Evolutionary conservation across 805 yeast genomes (phyloP).

Genomic region (Sungouiella thailandica): DNA sequence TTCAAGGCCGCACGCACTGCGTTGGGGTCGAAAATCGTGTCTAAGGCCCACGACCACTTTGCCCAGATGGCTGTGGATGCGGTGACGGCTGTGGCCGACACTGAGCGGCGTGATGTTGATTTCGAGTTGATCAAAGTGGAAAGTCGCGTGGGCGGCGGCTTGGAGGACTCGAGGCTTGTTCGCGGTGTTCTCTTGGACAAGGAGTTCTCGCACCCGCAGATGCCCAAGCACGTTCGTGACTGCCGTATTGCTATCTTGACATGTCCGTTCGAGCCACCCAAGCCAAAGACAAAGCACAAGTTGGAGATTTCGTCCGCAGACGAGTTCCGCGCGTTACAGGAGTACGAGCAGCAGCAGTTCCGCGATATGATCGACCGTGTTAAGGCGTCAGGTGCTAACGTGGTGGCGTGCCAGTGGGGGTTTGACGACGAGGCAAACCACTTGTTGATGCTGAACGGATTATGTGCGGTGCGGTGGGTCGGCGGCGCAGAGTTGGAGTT

Average conservation of each 20-base stretch:
- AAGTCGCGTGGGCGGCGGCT: constrained; percentile 92
- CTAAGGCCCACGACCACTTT: constrained; percentile 88
- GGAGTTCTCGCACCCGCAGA: constrained; percentile 97
- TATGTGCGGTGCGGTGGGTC: constrained; percentile 98
- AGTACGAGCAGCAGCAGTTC: constrained; percentile 87
- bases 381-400: constrained; percentile 87
- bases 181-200: constrained; percentile 92
- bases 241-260: constrained; percentile 93
- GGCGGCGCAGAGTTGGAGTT: constrained; percentile 96
- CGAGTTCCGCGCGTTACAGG: constrained; percentile 86
- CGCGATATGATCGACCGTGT: constrained; percentile 84
- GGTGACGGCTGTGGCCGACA: constrained; percentile 86
- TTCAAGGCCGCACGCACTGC: constrained; percentile 93
- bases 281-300: constrained; percentile 98
- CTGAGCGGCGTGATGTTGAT: constrained; percentile 90
- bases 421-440: constrained; percentile 99
- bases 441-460: constrained; percentile 74
- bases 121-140: constrained; percentile 94
- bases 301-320: constrained; percentile 90
- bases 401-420: constrained; percentile 99
- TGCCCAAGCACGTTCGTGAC: constrained; percentile 76
- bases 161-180: constrained; percentile 79
- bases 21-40: constrained; percentile 90
- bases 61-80: constrained; percentile 98
- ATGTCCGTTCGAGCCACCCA: constrained; percentile 99